Percentiles rank a stretch among this genome's conserved stretches.
Evolutionary conservation across 257 asterid genomes (phyloP).

Genomic region (Solanum etuberosum): DNA sequence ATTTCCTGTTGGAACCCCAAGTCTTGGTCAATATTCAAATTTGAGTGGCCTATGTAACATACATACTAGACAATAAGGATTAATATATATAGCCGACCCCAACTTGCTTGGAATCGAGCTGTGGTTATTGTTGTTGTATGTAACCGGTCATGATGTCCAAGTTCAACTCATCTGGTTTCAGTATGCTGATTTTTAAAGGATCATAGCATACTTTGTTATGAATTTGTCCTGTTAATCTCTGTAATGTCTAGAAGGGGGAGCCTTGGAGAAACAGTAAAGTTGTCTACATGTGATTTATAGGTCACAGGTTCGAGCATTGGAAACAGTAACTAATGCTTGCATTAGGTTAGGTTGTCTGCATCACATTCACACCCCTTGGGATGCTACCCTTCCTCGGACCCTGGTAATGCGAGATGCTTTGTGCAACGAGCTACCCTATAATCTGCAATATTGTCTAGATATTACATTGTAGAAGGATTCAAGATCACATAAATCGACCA

Average conservation of each 20-base stretch:
- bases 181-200: not conserved
- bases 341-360: not conserved
- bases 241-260: not conserved
- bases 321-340: not conserved
- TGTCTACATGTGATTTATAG: not conserved
- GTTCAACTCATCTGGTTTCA: not conserved
- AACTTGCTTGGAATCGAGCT: not conserved
- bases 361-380: not conserved
- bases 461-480: not conserved
- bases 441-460: not conserved
- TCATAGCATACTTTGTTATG: not conserved
- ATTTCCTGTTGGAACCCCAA: not conserved
- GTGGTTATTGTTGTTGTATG: not conserved
- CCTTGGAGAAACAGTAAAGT: not conserved
- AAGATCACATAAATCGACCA: not conserved
- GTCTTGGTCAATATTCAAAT: not conserved
- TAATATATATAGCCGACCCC: not conserved
- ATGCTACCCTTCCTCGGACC: not conserved
- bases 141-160: not conserved
- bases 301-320: not conserved
- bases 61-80: not conserved
- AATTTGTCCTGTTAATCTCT: not conserved
- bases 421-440: not conserved
- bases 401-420: not conserved
- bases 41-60: not conserved